Evolutionary conservation across 345 rosid species (phyloP), one percentile per base, ranked within the genome.

Genomic region (Brassica carinata): DNA sequence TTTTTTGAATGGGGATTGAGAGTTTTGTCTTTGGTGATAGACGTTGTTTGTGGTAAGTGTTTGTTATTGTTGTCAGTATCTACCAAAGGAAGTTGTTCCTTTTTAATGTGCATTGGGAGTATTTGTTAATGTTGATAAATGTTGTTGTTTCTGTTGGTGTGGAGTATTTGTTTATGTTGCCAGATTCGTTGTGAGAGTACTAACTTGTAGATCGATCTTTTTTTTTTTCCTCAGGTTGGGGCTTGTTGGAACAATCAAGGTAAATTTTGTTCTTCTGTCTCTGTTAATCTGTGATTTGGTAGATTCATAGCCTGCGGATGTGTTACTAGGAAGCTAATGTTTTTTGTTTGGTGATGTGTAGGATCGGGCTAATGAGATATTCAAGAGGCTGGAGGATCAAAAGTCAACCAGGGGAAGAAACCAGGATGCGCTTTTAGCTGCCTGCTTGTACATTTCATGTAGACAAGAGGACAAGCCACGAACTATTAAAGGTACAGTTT

Each of bases 371-470:
- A 96, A 94, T 87, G 99, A 93, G 94, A 92, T 94, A 77, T 93
- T 85, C 67, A 96, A 96, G 90, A 91, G 89, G 88, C 89, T 96
- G 77, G 98, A 96, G 85, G 99, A 96, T 81, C 97, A 94, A 67
- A 96, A 96, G 86, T 94, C 99, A 63, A 96, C 94, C 80, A 94
- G 98, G 88, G 99, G 99, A 84, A 94, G 99, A 85, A 96, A 96
- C 84, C 99, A 96, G 86, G 99, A 96, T 70, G 99, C 99, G 2
- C 85, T 96, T 64, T 86, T 94, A 86, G 99, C 99, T 83, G 99
- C 99, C 76, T 96, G 99, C 87, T 86, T 96, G 66, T 96, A 96
- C 86, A 96, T 96, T 77, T 97, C 99, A 57, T 96, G 99, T 82
- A 89, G 99, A 68, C 99, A 90, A 79, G 99, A 96, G 86, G 97